Percentiles rank a stretch among this genome's conserved stretches.
phyloP scores from a whole-genome alignment of 345 rosid species.

The Brassica cretica region DNA sequence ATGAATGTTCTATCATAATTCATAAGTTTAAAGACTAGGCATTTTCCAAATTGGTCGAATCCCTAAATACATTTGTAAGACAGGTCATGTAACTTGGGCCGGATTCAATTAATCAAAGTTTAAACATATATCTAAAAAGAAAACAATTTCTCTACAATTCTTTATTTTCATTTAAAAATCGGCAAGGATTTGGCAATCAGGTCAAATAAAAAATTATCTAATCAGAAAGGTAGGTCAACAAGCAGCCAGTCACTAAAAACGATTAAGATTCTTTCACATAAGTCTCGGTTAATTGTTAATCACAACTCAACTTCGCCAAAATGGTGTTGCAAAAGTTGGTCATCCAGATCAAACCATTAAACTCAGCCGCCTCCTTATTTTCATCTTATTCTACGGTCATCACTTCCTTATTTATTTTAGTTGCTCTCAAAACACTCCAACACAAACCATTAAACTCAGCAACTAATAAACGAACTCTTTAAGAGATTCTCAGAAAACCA shows the following conservation, averaged over 20 bases:
- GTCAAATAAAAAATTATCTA: not conserved
- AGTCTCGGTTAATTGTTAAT: not conserved
- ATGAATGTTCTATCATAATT: too few relatives aligned
- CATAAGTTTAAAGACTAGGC: too few relatives aligned
- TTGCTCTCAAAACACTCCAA: slow-evolving; percentile 29
- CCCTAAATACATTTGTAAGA: too few relatives aligned
- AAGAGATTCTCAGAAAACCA: slow-evolving; percentile 13
- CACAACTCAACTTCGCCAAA: slow-evolving; percentile 6
- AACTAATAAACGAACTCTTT: not conserved
- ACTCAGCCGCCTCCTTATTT: slow-evolving; percentile 19
- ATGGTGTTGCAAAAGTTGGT: slow-evolving; percentile 40
- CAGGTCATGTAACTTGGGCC: not conserved
- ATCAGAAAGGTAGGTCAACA: slow-evolving; percentile 4
- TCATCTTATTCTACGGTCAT: slow-evolving; percentile 16
- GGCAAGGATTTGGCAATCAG: not conserved
- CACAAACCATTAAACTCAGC: slow-evolving; percentile 15
- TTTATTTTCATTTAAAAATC: not conserved
- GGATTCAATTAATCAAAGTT: too few relatives aligned
- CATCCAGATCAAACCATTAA: slow-evolving; percentile 45
- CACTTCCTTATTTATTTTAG: slow-evolving; percentile 19
- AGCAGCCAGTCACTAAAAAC: not conserved
- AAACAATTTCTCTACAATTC: too few relatives aligned
- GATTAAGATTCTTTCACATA: not conserved
- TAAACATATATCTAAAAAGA: too few relatives aligned
- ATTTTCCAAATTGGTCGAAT: too few relatives aligned